Evolutionary conservation across 495 filamentous ascomycete genomes (phyloP), one percentile per base, ranked within the genome.

Genomic region (Talaromyces stipitatus): DNA sequence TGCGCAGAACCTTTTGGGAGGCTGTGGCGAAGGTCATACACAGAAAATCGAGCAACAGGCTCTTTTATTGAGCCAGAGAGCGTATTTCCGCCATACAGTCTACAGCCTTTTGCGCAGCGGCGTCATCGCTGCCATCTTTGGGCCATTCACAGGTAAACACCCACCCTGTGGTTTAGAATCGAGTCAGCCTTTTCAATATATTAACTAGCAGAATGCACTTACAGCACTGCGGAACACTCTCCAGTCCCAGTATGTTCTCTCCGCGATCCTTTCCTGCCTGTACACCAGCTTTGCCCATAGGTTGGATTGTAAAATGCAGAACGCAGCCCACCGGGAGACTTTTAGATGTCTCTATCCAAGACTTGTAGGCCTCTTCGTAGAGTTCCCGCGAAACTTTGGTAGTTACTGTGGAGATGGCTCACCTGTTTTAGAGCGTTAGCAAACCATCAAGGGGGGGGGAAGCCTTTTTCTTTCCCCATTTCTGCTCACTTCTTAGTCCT

Each of bases 1-100:
- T 70, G 1, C 47, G 62, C 12, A 80, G 62, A 0, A 69, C 65
- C 16, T 73, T 59, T 62, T 82, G 78, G 12, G 51, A 62, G 24
- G 11, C 53, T 64, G 61, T 11, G 14, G 66, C 58, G 47, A 63
- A 64, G 27, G 55, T 60, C 9, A 60, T 57, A 28, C 51, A 16
- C 4, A 58, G 47, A 43, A 48, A 56, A 3, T 8, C 38, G 20
- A 63, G 38, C 36, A 57, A n/a, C 16, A 57, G 38, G 14, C 55
- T 41, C 22, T 22, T 57, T 24, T 48, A 16, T n/a, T 43, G 20
- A 12, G 55, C 55, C 10, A 56, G 29, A 12, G 38, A 30, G 16
- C 56, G 33, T n/a, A 60, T 32, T 24, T 43, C 16, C 38, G 23
- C 24, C 54, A 56, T 56, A 20, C 6, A 26, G 12, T 28, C 22